Percentiles rank a stretch among this genome's conserved stretches.
phyloP scores from a whole-genome alignment of 2,329 filamentous ascomycete species.

The Colletotrichum lini region DNA sequence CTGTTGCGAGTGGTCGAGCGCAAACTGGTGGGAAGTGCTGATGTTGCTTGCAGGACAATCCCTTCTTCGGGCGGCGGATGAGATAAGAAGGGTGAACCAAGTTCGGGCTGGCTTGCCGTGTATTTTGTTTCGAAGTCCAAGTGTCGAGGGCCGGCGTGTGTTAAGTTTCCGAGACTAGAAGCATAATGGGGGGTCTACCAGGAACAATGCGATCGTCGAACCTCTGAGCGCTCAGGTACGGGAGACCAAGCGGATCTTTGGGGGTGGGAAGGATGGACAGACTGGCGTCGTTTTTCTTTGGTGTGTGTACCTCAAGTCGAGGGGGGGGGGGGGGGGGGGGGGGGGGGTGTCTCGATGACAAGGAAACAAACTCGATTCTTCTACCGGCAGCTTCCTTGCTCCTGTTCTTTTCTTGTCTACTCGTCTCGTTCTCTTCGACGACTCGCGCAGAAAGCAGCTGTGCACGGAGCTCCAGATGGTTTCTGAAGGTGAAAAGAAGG shows the following conservation, averaged over 20 bases:
- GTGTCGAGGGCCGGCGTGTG: constrained; percentile 49
- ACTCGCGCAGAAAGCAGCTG: constrained; percentile 28
- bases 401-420: constrained; percentile 26
- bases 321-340: constrained; percentile 21
- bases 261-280: constrained; percentile 27
- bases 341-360: constrained; percentile 41
- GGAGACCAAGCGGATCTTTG: constrained; percentile 41
- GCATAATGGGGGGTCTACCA: constrained; percentile 47
- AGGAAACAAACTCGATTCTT: constrained; percentile 40
- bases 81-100: constrained; percentile 47
- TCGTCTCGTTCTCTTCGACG: constrained; percentile 25
- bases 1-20: constrained; percentile 45
- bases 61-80: constrained; percentile 44
- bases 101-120: constrained; percentile 48
- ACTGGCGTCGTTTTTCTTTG: constrained; percentile 35
- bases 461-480: constrained; percentile 43
- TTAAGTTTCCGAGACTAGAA: constrained; percentile 53
- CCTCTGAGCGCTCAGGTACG: constrained; percentile 44
- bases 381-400: constrained; percentile 35
- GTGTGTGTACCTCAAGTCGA: background rate
- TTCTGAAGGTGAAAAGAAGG: constrained; percentile 26
- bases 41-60: constrained; percentile 44
- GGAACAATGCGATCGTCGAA: constrained; percentile 44
- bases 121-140: constrained; percentile 52
- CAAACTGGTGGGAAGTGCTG: constrained; percentile 45